Evolutionary conservation across 2,329 filamentous ascomycete species (phyloP).

Genomic region (Ciborinia camelliae): DNA sequence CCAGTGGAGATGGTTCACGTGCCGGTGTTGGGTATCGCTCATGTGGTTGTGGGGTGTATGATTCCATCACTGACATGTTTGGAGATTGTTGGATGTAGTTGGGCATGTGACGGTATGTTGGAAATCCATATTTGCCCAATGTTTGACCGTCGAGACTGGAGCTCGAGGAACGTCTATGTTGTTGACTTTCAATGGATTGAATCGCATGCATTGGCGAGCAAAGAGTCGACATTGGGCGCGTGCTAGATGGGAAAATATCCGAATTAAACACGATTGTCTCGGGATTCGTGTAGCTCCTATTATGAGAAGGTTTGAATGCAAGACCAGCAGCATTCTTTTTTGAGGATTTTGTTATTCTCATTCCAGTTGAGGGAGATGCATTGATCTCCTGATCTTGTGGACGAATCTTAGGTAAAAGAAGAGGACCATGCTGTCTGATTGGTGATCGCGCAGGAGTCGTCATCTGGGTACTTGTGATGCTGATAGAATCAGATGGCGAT

Average conservation of each 20-base stretch:
- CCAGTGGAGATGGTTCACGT: constrained; percentile 46
- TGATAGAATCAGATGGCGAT: constrained; percentile 46
- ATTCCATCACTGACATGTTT: constrained; percentile 33
- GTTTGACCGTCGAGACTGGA: constrained; percentile 64
- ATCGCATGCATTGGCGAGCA: constrained; percentile 35
- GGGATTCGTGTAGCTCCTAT: constrained; percentile 59
- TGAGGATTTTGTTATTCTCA: constrained; percentile 53
- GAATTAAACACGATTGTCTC: constrained; percentile 47
- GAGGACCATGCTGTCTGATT: constrained; percentile 72
- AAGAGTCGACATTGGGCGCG: constrained; percentile 34
- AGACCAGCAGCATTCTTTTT: constrained; percentile 31
- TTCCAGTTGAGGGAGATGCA: constrained; percentile 43
- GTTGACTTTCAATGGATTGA: constrained; percentile 39
- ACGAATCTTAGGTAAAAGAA: constrained; percentile 81
- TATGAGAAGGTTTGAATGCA: constrained; percentile 47
- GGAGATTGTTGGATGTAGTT: constrained; percentile 43
- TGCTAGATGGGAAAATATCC: constrained; percentile 31
- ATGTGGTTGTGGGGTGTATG: constrained; percentile 48
- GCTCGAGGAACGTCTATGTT: constrained; percentile 60
- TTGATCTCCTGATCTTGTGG: constrained; percentile 77
- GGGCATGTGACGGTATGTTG: constrained; percentile 77
- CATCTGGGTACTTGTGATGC: constrained; percentile 64
- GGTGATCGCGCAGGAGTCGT: constrained; percentile 71
- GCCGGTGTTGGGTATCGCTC: constrained; percentile 36
- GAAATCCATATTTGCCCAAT: constrained; percentile 71